These are phyloP conservation scores for Phytophthora quininea DNA, from an alignment of 352 stramenopile genomes.

Conservation along the genomic window DNA sequence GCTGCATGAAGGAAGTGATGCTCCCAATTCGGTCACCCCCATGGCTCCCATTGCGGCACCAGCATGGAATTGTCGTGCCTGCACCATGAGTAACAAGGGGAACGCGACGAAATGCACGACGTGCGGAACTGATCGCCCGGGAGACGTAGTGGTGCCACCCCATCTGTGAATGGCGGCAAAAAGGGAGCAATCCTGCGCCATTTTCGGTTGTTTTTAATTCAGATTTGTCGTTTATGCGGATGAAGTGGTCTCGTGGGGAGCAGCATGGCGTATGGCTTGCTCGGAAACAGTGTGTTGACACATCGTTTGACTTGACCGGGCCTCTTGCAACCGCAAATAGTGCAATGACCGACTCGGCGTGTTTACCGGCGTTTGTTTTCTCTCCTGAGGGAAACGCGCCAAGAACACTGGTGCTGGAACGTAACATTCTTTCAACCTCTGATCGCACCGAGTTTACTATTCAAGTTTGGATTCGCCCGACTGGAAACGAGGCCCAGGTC, in stretches of 20 bases:
- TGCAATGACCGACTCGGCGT: slow-evolving; percentile 63
- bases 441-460: slow-evolving; percentile 64
- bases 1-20: slow-evolving; percentile 42
- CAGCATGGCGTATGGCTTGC: slow-evolving; percentile 85
- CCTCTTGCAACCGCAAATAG: slow-evolving; percentile 40
- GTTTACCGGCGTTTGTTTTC: slow-evolving; percentile 57
- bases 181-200: slow-evolving; percentile 75
- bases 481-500: slow-evolving; percentile 41
- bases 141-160: slow-evolving; percentile 36
- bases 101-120: slow-evolving; percentile 68
- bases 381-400: slow-evolving; percentile 54
- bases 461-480: slow-evolving; percentile 71
- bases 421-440: slow-evolving; percentile 54
- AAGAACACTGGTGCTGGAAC: slow-evolving; percentile 70
- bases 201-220: slow-evolving; percentile 67
- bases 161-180: slow-evolving; percentile 36
- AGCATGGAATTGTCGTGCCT: slow-evolving; percentile 74
- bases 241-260: slow-evolving; percentile 84
- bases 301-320: slow-evolving; percentile 44
- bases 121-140: slow-evolving; percentile 66
- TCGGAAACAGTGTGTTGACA: slow-evolving; percentile 37
- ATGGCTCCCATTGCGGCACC: slow-evolving; percentile 30
- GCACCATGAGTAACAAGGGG: slow-evolving; percentile 80
- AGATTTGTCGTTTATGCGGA: slow-evolving; percentile 73
- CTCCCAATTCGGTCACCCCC: slow-evolving; percentile 15